Percentiles rank a stretch among this genome's conserved stretches.
Conservation (phyloP, 2,329 filamentous ascomycete genomes). For the Neonectria ditissima region DNA sequence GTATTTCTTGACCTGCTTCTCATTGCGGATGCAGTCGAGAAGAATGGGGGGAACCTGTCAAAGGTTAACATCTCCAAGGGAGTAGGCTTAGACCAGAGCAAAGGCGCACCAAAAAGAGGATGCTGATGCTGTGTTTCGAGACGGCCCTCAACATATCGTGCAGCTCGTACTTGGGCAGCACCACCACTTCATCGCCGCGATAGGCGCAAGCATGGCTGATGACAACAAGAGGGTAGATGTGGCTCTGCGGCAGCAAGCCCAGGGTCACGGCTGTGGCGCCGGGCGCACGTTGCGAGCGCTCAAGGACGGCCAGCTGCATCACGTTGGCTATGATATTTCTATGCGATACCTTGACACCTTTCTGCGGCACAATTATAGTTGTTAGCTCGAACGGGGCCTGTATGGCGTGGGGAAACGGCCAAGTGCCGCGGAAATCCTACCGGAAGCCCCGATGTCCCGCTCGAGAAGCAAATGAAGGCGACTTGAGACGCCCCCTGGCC, state of each 20-base stretch:
- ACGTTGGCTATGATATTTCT: conserved; percentile 3
- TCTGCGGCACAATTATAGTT: not conserved
- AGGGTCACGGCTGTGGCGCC: conserved; percentile 48
- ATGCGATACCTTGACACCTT: conserved; percentile 10
- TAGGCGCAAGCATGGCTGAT: conserved; percentile 74
- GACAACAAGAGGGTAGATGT: conserved; percentile 82
- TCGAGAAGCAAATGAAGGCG: conserved; percentile 10
- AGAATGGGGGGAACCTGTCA: no score
- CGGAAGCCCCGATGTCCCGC: conserved; percentile 8
- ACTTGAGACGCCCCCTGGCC: not conserved
- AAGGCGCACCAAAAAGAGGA: conserved; percentile 28
- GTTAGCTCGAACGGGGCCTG: no score
- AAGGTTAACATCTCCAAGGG: not conserved
- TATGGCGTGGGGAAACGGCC: no score
- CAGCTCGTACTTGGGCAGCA: conserved; percentile 81
- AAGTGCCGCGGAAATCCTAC: not conserved
- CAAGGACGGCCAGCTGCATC: not conserved
- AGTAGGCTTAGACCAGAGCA: not conserved
- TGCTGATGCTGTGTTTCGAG: conserved; percentile 33
- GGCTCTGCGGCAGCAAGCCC: conserved; percentile 79
- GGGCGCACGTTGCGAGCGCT: not conserved
- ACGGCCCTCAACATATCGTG: conserved; percentile 70
- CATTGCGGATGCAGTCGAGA: not conserved
- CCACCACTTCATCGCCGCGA: conserved; percentile 76
- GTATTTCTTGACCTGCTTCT: no score